Evolutionary conservation across 2,329 filamentous ascomycete genomes (phyloP).

Genomic region (Harringtonia aguacate): DNA sequence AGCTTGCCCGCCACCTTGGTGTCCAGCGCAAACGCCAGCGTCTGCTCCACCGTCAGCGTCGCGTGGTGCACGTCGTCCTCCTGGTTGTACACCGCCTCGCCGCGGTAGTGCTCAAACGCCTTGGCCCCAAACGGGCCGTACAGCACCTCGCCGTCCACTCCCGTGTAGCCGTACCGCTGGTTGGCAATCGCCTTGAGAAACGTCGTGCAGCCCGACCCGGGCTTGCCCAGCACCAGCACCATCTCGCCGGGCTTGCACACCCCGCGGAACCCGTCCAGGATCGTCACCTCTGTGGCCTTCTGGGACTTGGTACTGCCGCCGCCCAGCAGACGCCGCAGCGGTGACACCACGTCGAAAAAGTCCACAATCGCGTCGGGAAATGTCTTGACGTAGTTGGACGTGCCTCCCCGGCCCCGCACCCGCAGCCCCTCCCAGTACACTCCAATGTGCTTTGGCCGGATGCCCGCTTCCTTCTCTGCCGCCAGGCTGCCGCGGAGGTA

Average conservation of each 20-base stretch:
- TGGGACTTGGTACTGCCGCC: too few species aligned
- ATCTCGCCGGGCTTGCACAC: constrained; percentile 75
- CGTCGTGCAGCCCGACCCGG: constrained; percentile 61
- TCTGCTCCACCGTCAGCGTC: constrained; percentile 80
- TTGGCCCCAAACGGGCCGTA: constrained; percentile 65
- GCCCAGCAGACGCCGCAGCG: constrained; percentile 52
- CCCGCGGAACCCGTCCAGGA: constrained; percentile 62
- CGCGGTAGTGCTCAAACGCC: constrained; percentile 65
- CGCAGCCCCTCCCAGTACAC: constrained; percentile 71
- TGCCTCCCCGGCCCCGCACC: constrained; percentile 64
- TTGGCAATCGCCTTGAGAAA: constrained; percentile 60
- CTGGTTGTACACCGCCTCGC: constrained; percentile 77
- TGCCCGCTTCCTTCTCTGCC: constrained; percentile 66
- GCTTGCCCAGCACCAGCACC: constrained; percentile 71
- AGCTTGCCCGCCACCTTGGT: constrained; percentile 76
- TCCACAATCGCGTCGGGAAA: constrained; percentile 68
- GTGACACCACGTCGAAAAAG: constrained; percentile 66
- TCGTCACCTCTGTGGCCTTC: constrained; percentile 60
- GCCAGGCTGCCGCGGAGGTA: constrained; percentile 61
- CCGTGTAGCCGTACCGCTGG: constrained; percentile 47
- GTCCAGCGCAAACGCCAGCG: constrained; percentile 73
- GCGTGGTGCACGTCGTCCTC: constrained; percentile 81
- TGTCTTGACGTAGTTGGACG: constrained; percentile 60
- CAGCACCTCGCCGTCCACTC: constrained; percentile 55
- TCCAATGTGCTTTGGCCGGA: constrained; percentile 69